Conservation (phyloP, 768 basidiomycete species). For the Lactarius hengduanensis region DNA sequence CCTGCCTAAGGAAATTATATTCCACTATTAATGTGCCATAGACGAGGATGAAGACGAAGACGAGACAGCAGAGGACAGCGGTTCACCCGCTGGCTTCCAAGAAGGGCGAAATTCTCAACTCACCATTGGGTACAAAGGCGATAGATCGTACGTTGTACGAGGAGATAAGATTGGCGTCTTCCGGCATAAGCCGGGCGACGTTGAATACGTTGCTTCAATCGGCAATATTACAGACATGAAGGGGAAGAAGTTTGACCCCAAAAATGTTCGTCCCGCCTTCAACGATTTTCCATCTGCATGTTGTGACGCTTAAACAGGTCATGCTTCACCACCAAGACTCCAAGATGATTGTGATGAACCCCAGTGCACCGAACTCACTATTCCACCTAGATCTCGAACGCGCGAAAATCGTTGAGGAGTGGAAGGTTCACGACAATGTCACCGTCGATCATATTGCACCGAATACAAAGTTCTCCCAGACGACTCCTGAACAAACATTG, state of each 20-base stretch:
- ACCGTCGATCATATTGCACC: conserved; percentile 88
- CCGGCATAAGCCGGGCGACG: conserved; percentile 64
- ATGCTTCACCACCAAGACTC: conserved; percentile 97
- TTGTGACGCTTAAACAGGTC: conserved; percentile 49
- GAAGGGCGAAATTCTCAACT: conserved; percentile 84
- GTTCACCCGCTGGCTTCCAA: conserved; percentile 33
- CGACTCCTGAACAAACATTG: conserved; percentile 87
- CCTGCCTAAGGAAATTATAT: conserved; percentile 19
- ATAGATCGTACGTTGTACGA: conserved; percentile 89
- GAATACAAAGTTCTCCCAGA: conserved; percentile 92
- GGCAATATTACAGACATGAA: conserved; percentile 76
- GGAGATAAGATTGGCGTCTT: conserved; percentile 93
- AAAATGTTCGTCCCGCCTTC: conserved; percentile 55
- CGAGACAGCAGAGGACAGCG: conserved; percentile 31
- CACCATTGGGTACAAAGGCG: conserved; percentile 93
- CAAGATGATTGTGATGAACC: conserved; percentile 92
- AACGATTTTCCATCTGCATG: conserved; percentile 3
- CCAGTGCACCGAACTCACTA: conserved; percentile 73
- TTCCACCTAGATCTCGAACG: conserved; percentile 91
- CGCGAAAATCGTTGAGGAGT: conserved; percentile 97
- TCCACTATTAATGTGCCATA: background rate
- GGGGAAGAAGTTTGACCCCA: conserved; percentile 82
- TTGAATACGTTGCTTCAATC: conserved; percentile 88
- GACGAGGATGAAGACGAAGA: conserved; percentile 26
- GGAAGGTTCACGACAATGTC: conserved; percentile 93